Evolutionary conservation across 495 filamentous ascomycete species (phyloP), one percentile per base, ranked within the genome.

Genomic region (Hyaloscypha bicolor): DNA sequence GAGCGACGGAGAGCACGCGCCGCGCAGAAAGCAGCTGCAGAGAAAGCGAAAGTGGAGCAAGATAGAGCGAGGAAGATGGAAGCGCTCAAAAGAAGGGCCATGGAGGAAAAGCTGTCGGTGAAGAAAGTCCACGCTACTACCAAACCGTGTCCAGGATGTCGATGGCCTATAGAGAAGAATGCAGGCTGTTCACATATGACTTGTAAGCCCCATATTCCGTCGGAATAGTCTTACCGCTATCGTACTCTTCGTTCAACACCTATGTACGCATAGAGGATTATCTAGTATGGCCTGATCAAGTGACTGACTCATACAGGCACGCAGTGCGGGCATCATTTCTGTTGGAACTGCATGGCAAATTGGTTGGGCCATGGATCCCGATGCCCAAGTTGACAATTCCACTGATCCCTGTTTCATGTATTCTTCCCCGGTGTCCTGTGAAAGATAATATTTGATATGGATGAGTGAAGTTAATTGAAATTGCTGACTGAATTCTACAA

Each of bases 161-260:
- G 39, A 19, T 67, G 64, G 64, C 56, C 64, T 3, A 67, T 67
- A 33, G 64, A 67, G 35, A 67, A 67, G 22, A 67, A 67, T 37
- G 14, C n/a, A 11, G 64, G 64, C 45, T 67, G 64, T 55, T 37
- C 33, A 22, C 64, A 67, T 35, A 67, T 67, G 64, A 67, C 64
- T 22, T 67, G 64, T 67, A 53, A 67, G 64, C 21, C 16, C 53
- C 9, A 37, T 39, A 30, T 65, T 56, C 4, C 2, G 25, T 25
- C 25, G 25, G 1, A 1, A 25, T 25, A 2, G 25, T 25, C 25
- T 25, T 25, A 2, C 25, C 25, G 25, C 25, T 25, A 25, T 25
- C 25, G 25, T 2, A 25, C 25, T 25, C 25, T 25, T 25, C 25
- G 25, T 25, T 25, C 25, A 2, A 25, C 25, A n/a, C 2, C 25